These are phyloP conservation scores for Hevea brasiliensis DNA, from an alignment of 345 rosid species.

Conservation along the genomic window DNA sequence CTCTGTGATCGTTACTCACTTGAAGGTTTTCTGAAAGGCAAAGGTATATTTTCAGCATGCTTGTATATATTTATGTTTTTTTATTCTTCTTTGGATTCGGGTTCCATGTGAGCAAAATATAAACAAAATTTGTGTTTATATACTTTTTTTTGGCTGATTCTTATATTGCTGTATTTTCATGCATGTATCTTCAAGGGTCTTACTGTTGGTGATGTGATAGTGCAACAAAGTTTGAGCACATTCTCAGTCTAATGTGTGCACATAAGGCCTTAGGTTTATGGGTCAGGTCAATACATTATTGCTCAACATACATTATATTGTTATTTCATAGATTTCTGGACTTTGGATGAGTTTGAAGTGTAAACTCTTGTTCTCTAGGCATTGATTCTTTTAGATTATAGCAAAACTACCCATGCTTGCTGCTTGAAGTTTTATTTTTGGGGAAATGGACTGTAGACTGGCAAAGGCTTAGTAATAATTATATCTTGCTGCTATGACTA, in stretches of 20 bases:
- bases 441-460: background rate
- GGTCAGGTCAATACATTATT: no score
- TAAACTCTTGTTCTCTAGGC: background rate
- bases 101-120: no score
- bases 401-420: background rate
- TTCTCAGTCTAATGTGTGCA: background rate
- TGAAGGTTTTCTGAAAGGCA: conserved; percentile 61
- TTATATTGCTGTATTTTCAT: background rate
- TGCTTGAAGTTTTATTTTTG: background rate
- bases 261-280: background rate
- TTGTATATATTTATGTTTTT: background rate
- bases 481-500: background rate
- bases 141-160: no score
- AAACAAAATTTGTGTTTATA: no score
- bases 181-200: background rate
- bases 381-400: background rate
- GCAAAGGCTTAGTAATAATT: background rate
- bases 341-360: background rate
- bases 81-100: no score
- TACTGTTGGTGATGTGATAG: background rate
- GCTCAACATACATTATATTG: background rate
- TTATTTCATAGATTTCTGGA: background rate
- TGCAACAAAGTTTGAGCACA: background rate
- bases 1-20: conserved; percentile 76
- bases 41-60: conserved; percentile 29